Conservation (phyloP, 768 basidiomycete species). For the Suillus tomentosus region DNA sequence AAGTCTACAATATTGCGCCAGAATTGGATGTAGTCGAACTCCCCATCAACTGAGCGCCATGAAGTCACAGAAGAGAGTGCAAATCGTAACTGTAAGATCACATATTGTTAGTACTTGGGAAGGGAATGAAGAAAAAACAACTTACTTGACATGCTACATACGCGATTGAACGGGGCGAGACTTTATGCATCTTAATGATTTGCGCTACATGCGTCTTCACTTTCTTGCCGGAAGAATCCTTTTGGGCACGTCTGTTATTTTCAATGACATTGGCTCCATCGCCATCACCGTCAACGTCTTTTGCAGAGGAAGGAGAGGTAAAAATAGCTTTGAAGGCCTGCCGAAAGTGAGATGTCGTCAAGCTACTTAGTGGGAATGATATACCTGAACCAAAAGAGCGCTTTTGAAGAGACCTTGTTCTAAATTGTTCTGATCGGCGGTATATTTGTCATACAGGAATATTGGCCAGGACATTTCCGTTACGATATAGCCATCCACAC, state of each 20-base stretch:
- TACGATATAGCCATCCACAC: background rate
- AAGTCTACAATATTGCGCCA: no score
- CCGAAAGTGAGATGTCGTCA: background rate
- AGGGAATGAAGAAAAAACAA: no score
- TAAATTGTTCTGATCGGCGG: background rate
- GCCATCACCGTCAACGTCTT: background rate
- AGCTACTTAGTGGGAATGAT: background rate
- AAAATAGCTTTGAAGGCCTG: slow-evolving; percentile 19
- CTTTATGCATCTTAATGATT: no score
- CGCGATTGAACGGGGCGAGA: no score
- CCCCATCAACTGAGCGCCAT: background rate
- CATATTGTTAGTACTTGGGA: background rate
- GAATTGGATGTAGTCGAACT: background rate
- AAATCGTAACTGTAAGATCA: background rate
- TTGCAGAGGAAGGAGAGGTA: slow-evolving; percentile 19
- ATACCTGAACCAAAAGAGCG: background rate
- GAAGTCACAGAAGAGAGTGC: background rate
- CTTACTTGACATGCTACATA: background rate
- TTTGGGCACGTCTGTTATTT: background rate
- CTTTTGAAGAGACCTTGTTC: background rate
- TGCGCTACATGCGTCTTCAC: background rate
- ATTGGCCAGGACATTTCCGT: background rate
- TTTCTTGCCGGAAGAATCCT: background rate
- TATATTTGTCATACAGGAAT: background rate
- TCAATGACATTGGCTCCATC: background rate